Evolutionary conservation across 2,329 filamentous ascomycete genomes (phyloP), one percentile per base, ranked within the genome.

Genomic region (Fusarium succisae): DNA sequence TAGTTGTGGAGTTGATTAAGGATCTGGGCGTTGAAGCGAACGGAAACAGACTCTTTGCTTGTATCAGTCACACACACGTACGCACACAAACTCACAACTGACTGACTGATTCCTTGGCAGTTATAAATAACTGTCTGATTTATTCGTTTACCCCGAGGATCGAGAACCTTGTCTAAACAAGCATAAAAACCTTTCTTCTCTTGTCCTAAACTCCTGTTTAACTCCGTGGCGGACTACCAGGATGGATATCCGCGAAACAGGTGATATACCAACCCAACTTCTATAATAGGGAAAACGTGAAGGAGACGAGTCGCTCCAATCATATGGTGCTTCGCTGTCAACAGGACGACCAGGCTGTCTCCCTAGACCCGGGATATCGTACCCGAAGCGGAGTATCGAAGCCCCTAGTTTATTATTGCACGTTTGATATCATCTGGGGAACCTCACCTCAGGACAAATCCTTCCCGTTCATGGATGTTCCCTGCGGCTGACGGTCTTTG

Each of bases 381-480:
- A 53, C 66, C 66, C 48, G 53, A 70, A 48, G 59, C 41, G 53
- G 66, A 56, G 51, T 50, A 38, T 45, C 32, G 20, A 30, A 53
- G 53, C 67, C 67, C 66, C 67, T 70, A 18, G 66, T 30, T 58
- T 54, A 59, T 70, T 66, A 70, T 70, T 66, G 41, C 66, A 48
- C 41, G 59, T 66, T 70, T 66, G 60, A 55, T 70, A 55, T 66
- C 60, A 66, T 60, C 67, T 69, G 65, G 66, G 53, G 66, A 59
- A 59, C 39, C 51, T 59, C 32, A 28, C 44, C 51, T 59, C 32
- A 24, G 43, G 32, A 53, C 41, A 59, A 44, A 68, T 26, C 50
- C 48, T 47, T 50, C 41, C 54, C 39, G 26, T 22, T 17, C 47
- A 61, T 61, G 60, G 55, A 47, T 60, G 24, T 17, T 35, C 20